phyloP scores from a whole-genome alignment of 495 filamentous ascomycete species.

The Penicillium steckii region DNA sequence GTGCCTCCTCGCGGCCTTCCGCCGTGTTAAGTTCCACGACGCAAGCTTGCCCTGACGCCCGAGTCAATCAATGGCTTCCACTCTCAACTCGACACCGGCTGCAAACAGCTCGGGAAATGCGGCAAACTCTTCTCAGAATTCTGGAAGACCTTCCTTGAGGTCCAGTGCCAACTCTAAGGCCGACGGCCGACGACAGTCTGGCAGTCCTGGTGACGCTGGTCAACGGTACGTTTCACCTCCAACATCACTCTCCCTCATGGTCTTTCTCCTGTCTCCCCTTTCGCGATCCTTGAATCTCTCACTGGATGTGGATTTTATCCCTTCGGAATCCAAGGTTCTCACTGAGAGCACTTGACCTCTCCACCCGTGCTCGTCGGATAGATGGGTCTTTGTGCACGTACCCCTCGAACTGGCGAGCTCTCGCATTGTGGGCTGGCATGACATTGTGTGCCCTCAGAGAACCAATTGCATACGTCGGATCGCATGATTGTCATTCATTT shows the following conservation, averaged over 20 bases:
- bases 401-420: constrained; percentile 14
- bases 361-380: constrained; percentile 4
- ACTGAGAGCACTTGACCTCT: no score
- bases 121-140: constrained; percentile 32
- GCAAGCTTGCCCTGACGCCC: constrained; percentile 33
- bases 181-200: constrained; percentile 57
- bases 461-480: constrained; percentile 22
- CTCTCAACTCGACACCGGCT: constrained; percentile 43
- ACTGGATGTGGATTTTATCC: neutral
- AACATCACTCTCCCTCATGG: neutral
- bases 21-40: constrained; percentile 43
- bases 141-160: constrained; percentile 46
- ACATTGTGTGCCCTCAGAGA: constrained; percentile 13
- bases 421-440: constrained; percentile 6
- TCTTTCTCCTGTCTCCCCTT: constrained; percentile 7
- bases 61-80: constrained; percentile 50
- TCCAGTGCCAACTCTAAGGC: constrained; percentile 53
- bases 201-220: constrained; percentile 53
- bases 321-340: neutral
- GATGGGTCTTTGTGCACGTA: constrained; percentile 14
- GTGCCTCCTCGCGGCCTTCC: constrained; percentile 36
- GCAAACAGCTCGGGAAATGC: constrained; percentile 50
- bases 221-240: constrained; percentile 47
- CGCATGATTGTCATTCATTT: neutral
- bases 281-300: no score